Evolutionary conservation across 306 rosid species (phyloP).

Genomic region (Ormosia emarginata): DNA sequence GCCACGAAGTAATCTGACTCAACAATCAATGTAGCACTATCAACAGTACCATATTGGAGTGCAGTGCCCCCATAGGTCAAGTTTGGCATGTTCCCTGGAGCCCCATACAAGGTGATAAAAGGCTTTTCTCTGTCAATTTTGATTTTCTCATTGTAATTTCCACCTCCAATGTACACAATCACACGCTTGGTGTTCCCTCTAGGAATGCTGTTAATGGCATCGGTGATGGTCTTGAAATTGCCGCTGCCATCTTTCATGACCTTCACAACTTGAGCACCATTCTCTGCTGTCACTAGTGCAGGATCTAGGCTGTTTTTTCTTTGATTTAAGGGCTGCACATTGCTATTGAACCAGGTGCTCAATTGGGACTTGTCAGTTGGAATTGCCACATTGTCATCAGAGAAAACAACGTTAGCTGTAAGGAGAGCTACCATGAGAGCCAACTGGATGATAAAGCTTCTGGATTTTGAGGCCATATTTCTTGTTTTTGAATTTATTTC

Average conservation of each 20-base stretch:
- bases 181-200: conserved; percentile 33
- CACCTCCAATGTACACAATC: conserved; percentile 38
- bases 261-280: conserved; percentile 1
- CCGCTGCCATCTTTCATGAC: conserved; percentile 39
- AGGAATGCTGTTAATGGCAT: conserved; percentile 49
- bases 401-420: neutral
- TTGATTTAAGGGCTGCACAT: neutral
- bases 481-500: neutral
- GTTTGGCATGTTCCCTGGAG: conserved; percentile 19
- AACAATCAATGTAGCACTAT: conserved; percentile 46
- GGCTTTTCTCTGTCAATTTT: conserved; percentile 31
- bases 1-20: conserved; percentile 38
- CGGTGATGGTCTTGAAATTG: conserved; percentile 32
- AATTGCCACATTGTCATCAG: neutral
- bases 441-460: neutral
- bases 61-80: conserved; percentile 34
- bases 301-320: conserved; percentile 35
- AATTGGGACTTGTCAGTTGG: conserved; percentile 18
- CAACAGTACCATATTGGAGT: conserved; percentile 34
- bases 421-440: neutral
- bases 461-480: conserved; percentile 18
- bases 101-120: conserved; percentile 37
- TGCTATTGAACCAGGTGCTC: conserved; percentile 27
- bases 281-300: conserved; percentile 32
- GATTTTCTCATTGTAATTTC: conserved; percentile 46